Evolutionary conservation across 2,329 filamentous ascomycete species (phyloP).

Genomic region (Botryosphaeria dothidea): DNA sequence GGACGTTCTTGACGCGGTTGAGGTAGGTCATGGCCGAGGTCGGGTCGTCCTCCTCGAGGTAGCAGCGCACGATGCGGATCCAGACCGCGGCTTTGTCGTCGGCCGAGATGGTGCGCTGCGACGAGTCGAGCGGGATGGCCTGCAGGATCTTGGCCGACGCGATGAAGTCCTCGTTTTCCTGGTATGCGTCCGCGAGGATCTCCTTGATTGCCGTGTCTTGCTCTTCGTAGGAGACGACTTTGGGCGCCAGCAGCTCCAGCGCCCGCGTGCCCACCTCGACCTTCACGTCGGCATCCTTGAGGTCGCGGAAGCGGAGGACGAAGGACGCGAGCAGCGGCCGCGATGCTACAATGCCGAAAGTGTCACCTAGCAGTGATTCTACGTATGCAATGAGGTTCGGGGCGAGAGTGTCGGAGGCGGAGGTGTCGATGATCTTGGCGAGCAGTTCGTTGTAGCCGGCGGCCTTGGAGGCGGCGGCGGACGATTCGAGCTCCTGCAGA

Average conservation of each 20-base stretch:
- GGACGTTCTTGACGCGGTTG: conserved; percentile 93
- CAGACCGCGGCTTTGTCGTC: conserved; percentile 82
- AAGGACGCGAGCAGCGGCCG: conserved; percentile 70
- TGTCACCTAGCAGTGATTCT: conserved; percentile 66
- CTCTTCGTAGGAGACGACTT: conserved; percentile 77
- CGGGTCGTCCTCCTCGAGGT: conserved; percentile 90
- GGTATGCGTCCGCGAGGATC: conserved; percentile 79
- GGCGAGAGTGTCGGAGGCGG: conserved; percentile 48
- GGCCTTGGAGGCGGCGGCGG: conserved; percentile 52
- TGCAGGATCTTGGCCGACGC: conserved; percentile 76
- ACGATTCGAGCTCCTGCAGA: conserved; percentile 51
- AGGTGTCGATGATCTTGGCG: conserved; percentile 52
- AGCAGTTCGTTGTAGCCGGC: conserved; percentile 61
- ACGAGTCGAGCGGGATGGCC: conserved; percentile 84
- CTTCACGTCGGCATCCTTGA: conserved; percentile 65
- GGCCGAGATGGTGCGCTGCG: conserved; percentile 79
- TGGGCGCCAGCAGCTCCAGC: conserved; percentile 66
- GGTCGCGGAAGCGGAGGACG: conserved; percentile 60
- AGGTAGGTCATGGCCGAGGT: conserved; percentile 82
- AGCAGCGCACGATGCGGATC: conserved; percentile 92
- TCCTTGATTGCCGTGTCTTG: conserved; percentile 79
- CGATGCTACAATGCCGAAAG: conserved; percentile 74
- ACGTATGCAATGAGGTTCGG: conserved; percentile 69
- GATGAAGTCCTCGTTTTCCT: conserved; percentile 76
- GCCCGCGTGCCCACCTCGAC: conserved; percentile 75